phyloP scores from a whole-genome alignment of 495 filamentous ascomycete genomes.

The Penicillium silybi region DNA sequence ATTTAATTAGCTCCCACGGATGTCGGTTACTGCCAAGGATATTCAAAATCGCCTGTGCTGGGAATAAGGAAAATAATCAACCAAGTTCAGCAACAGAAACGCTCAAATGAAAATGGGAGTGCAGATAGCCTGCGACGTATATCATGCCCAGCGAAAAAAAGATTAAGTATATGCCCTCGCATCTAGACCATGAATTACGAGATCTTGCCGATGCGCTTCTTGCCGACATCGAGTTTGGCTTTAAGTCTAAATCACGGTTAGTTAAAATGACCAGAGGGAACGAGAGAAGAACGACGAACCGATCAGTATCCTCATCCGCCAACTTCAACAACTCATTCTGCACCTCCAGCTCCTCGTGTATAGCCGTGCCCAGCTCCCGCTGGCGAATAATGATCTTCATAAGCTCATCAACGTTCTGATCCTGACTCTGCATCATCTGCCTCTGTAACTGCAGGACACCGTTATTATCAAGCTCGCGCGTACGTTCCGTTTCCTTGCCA shows the following conservation, averaged over 20 bases:
- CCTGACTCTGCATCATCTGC: slow-evolving; percentile 82
- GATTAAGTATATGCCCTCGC: not conserved
- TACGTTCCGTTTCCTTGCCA: slow-evolving; percentile 84
- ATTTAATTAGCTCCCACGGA: too few relatives aligned
- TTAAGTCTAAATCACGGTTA: slow-evolving; percentile 47
- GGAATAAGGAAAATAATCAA: slow-evolving; percentile 10
- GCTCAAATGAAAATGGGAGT: slow-evolving; percentile 2
- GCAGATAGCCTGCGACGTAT: not conserved
- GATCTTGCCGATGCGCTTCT: slow-evolving; percentile 76
- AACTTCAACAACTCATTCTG: slow-evolving; percentile 79
- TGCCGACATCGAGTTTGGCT: slow-evolving; percentile 77
- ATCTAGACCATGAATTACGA: slow-evolving; percentile 34
- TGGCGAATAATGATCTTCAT: slow-evolving; percentile 72
- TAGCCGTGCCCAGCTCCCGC: slow-evolving; percentile 79
- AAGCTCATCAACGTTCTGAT: slow-evolving; percentile 72
- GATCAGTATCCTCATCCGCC: slow-evolving; percentile 70
- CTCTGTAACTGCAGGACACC: slow-evolving; percentile 83
- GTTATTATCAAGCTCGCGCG: slow-evolving; percentile 83
- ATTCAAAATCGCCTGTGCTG: slow-evolving; percentile 9
- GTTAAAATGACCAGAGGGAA: slow-evolving; percentile 2
- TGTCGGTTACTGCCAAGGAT: too few relatives aligned
- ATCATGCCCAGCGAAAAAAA: not conserved
- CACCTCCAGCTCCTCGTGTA: slow-evolving; percentile 77
- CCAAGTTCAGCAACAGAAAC: slow-evolving; percentile 2
- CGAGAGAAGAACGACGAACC: slow-evolving; percentile 31